Evolutionary conservation across 139 green algal genomes (phyloP).

Genomic region (Chlorella sp.): DNA sequence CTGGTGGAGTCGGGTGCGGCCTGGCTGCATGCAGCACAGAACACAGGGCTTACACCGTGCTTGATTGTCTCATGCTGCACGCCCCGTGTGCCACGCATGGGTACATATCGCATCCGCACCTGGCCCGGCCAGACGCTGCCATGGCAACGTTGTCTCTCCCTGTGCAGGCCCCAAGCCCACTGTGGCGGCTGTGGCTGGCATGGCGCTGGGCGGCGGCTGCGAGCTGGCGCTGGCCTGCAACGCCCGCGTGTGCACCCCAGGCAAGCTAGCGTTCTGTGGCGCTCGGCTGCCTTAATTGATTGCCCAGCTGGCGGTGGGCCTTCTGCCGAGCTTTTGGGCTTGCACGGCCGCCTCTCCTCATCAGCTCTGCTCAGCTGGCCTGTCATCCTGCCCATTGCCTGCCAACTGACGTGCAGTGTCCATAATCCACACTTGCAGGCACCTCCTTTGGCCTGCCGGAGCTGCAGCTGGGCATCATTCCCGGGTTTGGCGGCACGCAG

Average conservation of each 20-base stretch:
- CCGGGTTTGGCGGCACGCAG: constrained; percentile 98
- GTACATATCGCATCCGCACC: too few species aligned
- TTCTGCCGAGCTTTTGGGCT: too few species aligned
- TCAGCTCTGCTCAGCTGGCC: too few species aligned
- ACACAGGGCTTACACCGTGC: too few species aligned
- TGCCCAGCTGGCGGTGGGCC: too few species aligned
- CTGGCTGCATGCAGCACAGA: too few species aligned
- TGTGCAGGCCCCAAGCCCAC: constrained; percentile 85
- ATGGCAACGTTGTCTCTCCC: too few species aligned
- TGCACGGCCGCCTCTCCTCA: background rate
- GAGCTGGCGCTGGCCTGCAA: constrained; percentile 96
- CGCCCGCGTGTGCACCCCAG: constrained; percentile 72
- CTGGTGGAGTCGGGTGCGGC: constrained; percentile 68
- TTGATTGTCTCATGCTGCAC: too few species aligned
- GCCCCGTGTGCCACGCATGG: too few species aligned
- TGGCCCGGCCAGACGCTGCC: too few species aligned
- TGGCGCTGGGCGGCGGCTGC: constrained; percentile 93
- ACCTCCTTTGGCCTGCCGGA: constrained; percentile 94
- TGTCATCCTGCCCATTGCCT: background rate
- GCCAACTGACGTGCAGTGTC: background rate
- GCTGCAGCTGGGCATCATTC: constrained; percentile 96
- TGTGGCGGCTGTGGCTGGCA: constrained; percentile 86
- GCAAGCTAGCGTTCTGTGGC: too few species aligned
- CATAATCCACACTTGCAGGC: constrained; percentile 39
- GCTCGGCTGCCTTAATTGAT: background rate